Conservation (phyloP, 345 rosid genomes). For the Eucalyptus microcorys region DNA sequence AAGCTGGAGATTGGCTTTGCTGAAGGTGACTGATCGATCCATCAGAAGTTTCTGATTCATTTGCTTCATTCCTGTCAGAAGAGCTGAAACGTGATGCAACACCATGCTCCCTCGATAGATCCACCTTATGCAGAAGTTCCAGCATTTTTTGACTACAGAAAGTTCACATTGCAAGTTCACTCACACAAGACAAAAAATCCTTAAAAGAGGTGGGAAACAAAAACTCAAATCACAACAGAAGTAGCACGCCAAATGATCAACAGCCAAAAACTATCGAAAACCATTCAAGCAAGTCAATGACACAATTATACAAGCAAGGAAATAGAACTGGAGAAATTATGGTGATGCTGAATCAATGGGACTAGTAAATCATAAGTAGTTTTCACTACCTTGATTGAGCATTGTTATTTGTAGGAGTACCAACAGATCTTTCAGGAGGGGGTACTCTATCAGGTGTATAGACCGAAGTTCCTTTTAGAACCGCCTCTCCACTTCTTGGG, state of each 20-base stretch:
- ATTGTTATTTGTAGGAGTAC: slow-evolving; percentile 19
- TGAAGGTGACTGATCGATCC: slow-evolving; percentile 43
- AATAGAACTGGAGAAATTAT: neutral
- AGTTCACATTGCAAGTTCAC: neutral
- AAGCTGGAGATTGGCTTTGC: slow-evolving; percentile 38
- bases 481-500: slow-evolving; percentile 14
- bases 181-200: neutral
- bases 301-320: neutral
- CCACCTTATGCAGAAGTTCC: slow-evolving; percentile 89
- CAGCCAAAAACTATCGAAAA: neutral
- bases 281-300: neutral
- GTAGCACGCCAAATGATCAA: neutral
- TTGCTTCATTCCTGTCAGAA: slow-evolving; percentile 20
- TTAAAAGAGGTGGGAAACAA: neutral
- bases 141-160: slow-evolving; percentile 73
- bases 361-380: neutral
- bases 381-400: slow-evolving; percentile 43
- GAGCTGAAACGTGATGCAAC: slow-evolving; percentile 32
- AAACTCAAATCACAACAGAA: neutral
- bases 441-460: slow-evolving; percentile 22
- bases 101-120: slow-evolving; percentile 40
- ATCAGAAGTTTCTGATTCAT: slow-evolving; percentile 37
- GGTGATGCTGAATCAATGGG: neutral
- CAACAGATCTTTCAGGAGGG: slow-evolving; percentile 25
- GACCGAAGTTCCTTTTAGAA: slow-evolving; percentile 22